phyloP scores from a whole-genome alignment of 1,139 yeast genomes.

The Blastobotrys aristatus region DNA sequence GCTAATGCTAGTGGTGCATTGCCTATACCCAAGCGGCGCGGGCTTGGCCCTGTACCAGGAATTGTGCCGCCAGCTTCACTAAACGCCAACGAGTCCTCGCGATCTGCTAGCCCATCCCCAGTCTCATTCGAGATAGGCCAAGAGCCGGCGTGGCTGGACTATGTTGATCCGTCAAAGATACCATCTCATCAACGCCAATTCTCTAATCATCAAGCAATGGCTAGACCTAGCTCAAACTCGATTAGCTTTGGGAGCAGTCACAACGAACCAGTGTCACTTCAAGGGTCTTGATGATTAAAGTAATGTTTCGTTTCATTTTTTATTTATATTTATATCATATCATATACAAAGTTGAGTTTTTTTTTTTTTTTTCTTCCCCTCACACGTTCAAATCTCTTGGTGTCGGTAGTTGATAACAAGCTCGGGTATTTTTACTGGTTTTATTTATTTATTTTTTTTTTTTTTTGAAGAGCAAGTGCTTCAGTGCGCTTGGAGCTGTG shows the following conservation, averaged over 20 bases:
- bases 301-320: no score
- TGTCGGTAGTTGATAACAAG: no score
- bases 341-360: no score
- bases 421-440: no score
- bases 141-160: conserved; percentile 30
- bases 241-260: not conserved
- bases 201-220: not conserved
- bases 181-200: conserved; percentile 8
- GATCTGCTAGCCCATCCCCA: conserved; percentile 25
- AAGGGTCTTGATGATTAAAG: not conserved
- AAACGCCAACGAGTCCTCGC: conserved; percentile 7
- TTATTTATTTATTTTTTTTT: no score
- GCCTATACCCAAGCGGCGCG: conserved; percentile 18
- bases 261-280: not conserved
- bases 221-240: no score
- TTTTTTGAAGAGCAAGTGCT: no score
- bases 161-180: conserved; percentile 22
- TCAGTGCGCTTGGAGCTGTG: no score
- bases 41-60: conserved; percentile 20
- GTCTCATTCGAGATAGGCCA: conserved; percentile 27
- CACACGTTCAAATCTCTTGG: no score
- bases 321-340: no score
- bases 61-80: conserved; percentile 19
- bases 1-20: no score
- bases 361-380: no score